Evolutionary conservation across 768 basidiomycete genomes (phyloP), one percentile per base, ranked within the genome.

Genomic region (Lentinula boryana): DNA sequence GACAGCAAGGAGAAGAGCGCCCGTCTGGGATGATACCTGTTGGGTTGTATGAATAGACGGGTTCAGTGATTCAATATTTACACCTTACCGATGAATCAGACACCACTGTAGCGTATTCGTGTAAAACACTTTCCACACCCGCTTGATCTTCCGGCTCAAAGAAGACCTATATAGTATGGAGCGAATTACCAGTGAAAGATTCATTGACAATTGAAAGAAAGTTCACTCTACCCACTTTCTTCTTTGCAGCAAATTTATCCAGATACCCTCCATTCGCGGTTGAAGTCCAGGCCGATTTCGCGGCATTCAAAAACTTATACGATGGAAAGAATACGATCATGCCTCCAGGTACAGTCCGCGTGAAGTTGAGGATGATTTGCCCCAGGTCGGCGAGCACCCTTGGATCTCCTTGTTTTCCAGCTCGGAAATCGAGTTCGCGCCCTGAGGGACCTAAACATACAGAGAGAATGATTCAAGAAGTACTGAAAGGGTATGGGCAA

Each of bases 301-400:
- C 84, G 41, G 76, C 72, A 61, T 88, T 83, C 40, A 98, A 75
- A 65, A 93, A 95, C 32, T 78, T 82, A 70, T 98, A 98, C 0
- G 94, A 96, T 0, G 96, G 95, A 43, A 98, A 84, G 70, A 99
- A 99, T 6, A 97, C 88, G 18, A 98, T 90, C 74, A 98, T 83
- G 0, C 96, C 96, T 18, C 86, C 87, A 0, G 95, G 91, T 4
- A 95, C 81, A 16, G 96, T 70, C 36, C 80, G 86, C 21, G 84
- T 78, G 52, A 94, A 83, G 67, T 96, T 98, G n/a, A 85, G 68
- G 50, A 99, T 70, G 12, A 91, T 80, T 60, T 91, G 88, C 0
- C 95, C 95, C 1, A 98, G 79, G 66, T 98, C 95, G 13, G 78
- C 75, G 40, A 93, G 89, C 58, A 87, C 72, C n/a, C 69, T 69